Conservation (phyloP, 768 basidiomycete species). For the Bullera alba region DNA sequence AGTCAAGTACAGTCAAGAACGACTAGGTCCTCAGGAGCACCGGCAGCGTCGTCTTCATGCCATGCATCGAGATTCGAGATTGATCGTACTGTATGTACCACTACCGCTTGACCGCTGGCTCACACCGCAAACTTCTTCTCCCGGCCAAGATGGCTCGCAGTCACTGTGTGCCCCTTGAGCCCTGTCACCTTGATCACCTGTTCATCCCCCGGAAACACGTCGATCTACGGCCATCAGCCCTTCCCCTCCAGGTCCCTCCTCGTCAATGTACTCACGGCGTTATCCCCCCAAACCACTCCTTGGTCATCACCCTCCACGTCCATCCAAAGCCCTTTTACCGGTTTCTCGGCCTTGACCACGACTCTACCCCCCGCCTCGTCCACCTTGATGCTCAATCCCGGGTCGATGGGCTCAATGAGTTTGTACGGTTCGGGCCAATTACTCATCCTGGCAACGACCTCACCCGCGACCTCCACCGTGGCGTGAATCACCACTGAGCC, state of each 20-base stretch:
- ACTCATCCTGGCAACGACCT: constrained; percentile 2
- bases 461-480: constrained; percentile 30
- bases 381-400: constrained; percentile 54
- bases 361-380: constrained; percentile 4
- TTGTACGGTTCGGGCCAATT: constrained; percentile 89
- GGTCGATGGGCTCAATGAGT: constrained; percentile 68
- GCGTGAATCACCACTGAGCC: constrained; percentile 4
- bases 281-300: constrained; percentile 70
- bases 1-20: no score
- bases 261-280: constrained; percentile 49
- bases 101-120: no score
- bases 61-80: no score
- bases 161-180: constrained; percentile 59
- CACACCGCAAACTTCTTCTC: no score
- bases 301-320: constrained; percentile 58
- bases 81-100: no score
- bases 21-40: no score
- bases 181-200: constrained; percentile 61
- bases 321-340: constrained; percentile 78
- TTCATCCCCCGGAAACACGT: constrained; percentile 74
- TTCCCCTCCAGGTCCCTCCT: background rate
- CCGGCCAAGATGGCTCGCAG: constrained; percentile 38
- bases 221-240: constrained; percentile 49
- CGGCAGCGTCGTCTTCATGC: no score
- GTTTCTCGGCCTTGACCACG: constrained; percentile 46